These are phyloP conservation scores for Seminavis robusta DNA, from an alignment of 108 stramenopile genomes.

Conservation along the genomic window DNA sequence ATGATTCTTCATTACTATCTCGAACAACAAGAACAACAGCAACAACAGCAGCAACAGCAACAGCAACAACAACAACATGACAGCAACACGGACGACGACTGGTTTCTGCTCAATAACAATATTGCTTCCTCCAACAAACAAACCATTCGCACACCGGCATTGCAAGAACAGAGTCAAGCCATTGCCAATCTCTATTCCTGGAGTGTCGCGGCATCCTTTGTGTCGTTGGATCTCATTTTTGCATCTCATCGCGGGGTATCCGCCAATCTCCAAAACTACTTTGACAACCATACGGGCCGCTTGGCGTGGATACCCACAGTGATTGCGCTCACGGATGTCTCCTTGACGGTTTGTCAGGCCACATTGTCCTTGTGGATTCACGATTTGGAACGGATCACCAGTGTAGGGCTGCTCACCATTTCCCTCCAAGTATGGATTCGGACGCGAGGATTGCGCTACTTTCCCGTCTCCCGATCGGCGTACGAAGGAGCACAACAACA, in stretches of 20 bases:
- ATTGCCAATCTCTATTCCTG: constrained; percentile 17
- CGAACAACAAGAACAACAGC: too few relatives aligned
- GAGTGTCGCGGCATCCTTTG: not conserved
- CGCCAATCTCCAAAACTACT: not conserved
- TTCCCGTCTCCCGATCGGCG: not conserved
- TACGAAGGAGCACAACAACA: not conserved
- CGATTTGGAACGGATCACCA: too few relatives aligned
- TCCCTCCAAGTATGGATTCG: not conserved
- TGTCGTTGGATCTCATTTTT: constrained; percentile 18
- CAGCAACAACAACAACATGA: too few relatives aligned
- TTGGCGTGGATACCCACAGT: not conserved
- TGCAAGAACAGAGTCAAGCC: not conserved
- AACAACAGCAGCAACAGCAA: too few relatives aligned
- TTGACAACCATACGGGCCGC: not conserved
- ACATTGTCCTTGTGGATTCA: not conserved
- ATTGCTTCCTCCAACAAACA: too few relatives aligned
- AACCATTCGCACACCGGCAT: too few relatives aligned
- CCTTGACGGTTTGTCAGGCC: not conserved
- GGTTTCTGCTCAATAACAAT: too few relatives aligned
- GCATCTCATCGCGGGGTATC: constrained; percentile 4
- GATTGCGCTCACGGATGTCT: not conserved
- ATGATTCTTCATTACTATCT: not conserved
- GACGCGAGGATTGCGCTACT: not conserved
- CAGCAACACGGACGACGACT: too few relatives aligned
- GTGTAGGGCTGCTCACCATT: not conserved